A percentile compares a stretch with the other conserved stretches of the same genome.
Conservation (phyloP, 2,329 filamentous ascomycete species). For the Ceratocystis diversiconidia region DNA sequence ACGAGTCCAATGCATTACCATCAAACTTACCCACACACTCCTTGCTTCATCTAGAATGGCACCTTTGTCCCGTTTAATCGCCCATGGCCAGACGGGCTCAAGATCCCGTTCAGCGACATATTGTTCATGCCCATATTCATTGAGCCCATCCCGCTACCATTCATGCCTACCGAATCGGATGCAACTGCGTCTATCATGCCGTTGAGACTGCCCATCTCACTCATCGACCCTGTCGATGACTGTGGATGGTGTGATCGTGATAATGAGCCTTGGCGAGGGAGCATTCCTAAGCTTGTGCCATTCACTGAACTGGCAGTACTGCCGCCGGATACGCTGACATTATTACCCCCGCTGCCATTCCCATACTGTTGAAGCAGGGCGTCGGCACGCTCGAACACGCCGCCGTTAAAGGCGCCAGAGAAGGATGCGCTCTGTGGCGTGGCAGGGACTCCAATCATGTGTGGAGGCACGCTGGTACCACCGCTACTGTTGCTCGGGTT, state of each 20-base stretch:
- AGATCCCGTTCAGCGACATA: slow-evolving; percentile 5
- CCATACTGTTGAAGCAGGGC: slow-evolving; percentile 40
- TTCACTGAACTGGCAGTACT: not conserved
- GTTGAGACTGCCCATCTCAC: slow-evolving; percentile 12
- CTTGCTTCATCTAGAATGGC: slow-evolving; percentile 24
- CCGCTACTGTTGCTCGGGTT: slow-evolving; percentile 10
- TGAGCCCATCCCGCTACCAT: slow-evolving; percentile 3
- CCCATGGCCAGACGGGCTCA: slow-evolving; percentile 21
- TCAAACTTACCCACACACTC: not conserved
- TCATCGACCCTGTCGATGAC: slow-evolving; percentile 17
- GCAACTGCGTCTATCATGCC: slow-evolving; percentile 10
- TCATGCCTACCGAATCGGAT: not conserved
- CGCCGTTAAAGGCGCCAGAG: slow-evolving; percentile 38
- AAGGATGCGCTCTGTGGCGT: slow-evolving; percentile 48
- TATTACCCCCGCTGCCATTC: slow-evolving; percentile 31
- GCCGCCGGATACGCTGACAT: not conserved
- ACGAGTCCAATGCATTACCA: not conserved
- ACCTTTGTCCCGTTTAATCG: slow-evolving; percentile 29
- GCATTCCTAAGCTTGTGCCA: slow-evolving; percentile 33
- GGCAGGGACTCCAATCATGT: slow-evolving; percentile 59
- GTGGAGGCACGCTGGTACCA: slow-evolving; percentile 3
- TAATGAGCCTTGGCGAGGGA: slow-evolving; percentile 31
- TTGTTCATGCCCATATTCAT: not conserved
- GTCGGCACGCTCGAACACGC: slow-evolving; percentile 47
- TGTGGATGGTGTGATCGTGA: slow-evolving; percentile 21